Evolutionary conservation across 768 basidiomycete species (phyloP).

Genomic region (Sistotremastrum niveocremeum): DNA sequence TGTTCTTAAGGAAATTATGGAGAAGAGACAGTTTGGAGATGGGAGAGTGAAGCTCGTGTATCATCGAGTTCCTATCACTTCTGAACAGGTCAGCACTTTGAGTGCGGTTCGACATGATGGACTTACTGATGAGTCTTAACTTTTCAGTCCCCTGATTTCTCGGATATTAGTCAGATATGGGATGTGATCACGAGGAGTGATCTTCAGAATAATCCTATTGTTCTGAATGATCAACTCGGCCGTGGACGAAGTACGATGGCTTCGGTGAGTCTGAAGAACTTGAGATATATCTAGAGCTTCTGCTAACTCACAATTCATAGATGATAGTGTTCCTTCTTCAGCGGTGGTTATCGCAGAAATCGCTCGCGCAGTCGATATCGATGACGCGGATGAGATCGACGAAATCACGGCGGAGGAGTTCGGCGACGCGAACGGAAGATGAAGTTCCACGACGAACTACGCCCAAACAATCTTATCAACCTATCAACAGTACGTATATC

Average conservation of each 20-base stretch:
- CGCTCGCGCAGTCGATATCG: constrained; percentile 29
- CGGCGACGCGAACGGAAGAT: constrained; percentile 9
- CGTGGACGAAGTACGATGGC: constrained; percentile 83
- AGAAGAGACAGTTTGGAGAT: constrained; percentile 26
- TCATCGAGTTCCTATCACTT: constrained; percentile 82
- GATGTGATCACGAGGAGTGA: constrained; percentile 61
- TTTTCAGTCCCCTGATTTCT: constrained; percentile 55
- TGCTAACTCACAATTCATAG: constrained; percentile 47
- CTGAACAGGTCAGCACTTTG: constrained; percentile 64
- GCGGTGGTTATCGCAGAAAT: constrained; percentile 13
- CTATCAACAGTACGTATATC: constrained; percentile 70
- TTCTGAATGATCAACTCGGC: constrained; percentile 93
- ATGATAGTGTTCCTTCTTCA: constrained; percentile 4
- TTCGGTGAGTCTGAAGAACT: constrained; percentile 38
- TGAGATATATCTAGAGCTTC: background rate
- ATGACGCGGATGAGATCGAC: constrained; percentile 24
- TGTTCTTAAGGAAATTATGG: constrained; percentile 85
- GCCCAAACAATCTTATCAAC: constrained; percentile 58
- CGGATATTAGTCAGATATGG: constrained; percentile 64
- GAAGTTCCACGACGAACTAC: constrained; percentile 6
- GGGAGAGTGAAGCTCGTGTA: constrained; percentile 60
- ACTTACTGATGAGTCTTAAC: constrained; percentile 1
- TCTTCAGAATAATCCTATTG: constrained; percentile 61
- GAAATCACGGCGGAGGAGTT: constrained; percentile 17
- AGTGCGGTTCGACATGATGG: too few relatives aligned